These are phyloP conservation scores for Rhodotorula diobovata DNA, from an alignment of 768 basidiomycete genomes.

Conservation along the genomic window DNA sequence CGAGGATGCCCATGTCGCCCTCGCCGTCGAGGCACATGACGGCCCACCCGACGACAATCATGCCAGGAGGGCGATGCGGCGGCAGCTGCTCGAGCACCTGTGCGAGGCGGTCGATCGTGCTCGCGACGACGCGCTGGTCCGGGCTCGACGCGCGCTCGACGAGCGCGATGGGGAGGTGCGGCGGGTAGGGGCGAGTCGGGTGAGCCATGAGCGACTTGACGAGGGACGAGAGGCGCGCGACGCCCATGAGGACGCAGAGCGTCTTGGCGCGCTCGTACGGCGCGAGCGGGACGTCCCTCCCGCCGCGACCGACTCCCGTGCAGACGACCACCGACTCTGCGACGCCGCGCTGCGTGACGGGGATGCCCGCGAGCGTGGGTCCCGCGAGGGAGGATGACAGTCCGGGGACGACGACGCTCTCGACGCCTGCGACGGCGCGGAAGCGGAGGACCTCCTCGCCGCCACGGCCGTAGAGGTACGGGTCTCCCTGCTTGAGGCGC, in stretches of 20 bases:
- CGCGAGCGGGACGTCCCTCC: conserved; percentile 76
- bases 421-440: conserved; percentile 69
- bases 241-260: conserved; percentile 86
- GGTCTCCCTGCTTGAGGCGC: conserved; percentile 94
- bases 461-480: conserved; percentile 85
- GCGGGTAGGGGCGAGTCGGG: conserved; percentile 64
- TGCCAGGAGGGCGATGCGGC: conserved; percentile 88
- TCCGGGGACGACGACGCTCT: conserved; percentile 80
- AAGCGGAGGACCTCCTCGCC: conserved; percentile 94
- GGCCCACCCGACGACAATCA: conserved; percentile 93
- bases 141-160: conserved; percentile 91
- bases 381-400: conserved; percentile 84
- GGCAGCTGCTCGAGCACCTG: conserved; percentile 67
- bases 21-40: conserved; percentile 63
- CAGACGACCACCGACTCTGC: conserved; percentile 84
- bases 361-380: conserved; percentile 82
- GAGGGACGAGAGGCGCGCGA: conserved; percentile 73
- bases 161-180: conserved; percentile 76
- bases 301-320: conserved; percentile 85
- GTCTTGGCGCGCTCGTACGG: conserved; percentile 78
- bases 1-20: conserved; percentile 35
- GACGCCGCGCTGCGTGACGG: conserved; percentile 91
- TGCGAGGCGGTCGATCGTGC: conserved; percentile 69
- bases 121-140: conserved; percentile 78
- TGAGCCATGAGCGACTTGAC: conserved; percentile 59